These are phyloP conservation scores for Leccinum disarticulatum DNA, from an alignment of 768 basidiomycete species.

Conservation along the genomic window DNA sequence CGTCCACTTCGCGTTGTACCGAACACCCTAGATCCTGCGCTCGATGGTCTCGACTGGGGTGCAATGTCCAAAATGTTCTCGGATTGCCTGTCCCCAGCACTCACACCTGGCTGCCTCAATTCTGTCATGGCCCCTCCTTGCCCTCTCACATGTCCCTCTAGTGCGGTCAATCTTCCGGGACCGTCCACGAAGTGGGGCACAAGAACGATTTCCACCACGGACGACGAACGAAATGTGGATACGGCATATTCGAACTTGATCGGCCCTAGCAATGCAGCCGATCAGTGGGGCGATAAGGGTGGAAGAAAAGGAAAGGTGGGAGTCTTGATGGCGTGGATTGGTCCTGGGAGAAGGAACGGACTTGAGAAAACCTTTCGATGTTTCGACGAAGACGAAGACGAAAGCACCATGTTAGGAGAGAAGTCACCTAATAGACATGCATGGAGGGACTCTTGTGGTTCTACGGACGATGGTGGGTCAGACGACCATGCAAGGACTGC, in stretches of 20 bases:
- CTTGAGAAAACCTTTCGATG: slow-evolving; percentile 36
- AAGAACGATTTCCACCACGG: not conserved
- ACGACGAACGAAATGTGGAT: slow-evolving; percentile 39
- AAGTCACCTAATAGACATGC: not conserved
- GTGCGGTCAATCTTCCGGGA: slow-evolving; percentile 18
- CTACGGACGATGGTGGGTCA: slow-evolving; percentile 41
- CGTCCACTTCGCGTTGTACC: slow-evolving; percentile 73
- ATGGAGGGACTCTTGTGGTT: slow-evolving; percentile 43
- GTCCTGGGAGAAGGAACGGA: slow-evolving; percentile 31
- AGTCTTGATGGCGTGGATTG: slow-evolving; percentile 45
- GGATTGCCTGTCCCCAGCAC: slow-evolving; percentile 42
- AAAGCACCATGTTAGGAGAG: slow-evolving; percentile 4
- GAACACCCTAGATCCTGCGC: slow-evolving; percentile 62
- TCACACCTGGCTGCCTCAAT: slow-evolving; percentile 6
- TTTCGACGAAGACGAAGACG: slow-evolving; percentile 10
- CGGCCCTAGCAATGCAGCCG: slow-evolving; percentile 50
- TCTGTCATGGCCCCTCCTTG: slow-evolving; percentile 28
- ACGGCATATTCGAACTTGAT: slow-evolving; percentile 65
- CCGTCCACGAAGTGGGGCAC: slow-evolving; percentile 16
- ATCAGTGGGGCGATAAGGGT: slow-evolving; percentile 55
- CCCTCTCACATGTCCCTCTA: slow-evolving; percentile 15
- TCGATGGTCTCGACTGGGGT: slow-evolving; percentile 66
- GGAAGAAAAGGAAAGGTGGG: slow-evolving; percentile 44
- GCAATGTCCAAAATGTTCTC: slow-evolving; percentile 70
- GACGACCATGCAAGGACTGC: slow-evolving; percentile 57